These are phyloP conservation scores for Dalbergia cultrata DNA, from an alignment of 306 rosid species.

Conservation along the genomic window DNA sequence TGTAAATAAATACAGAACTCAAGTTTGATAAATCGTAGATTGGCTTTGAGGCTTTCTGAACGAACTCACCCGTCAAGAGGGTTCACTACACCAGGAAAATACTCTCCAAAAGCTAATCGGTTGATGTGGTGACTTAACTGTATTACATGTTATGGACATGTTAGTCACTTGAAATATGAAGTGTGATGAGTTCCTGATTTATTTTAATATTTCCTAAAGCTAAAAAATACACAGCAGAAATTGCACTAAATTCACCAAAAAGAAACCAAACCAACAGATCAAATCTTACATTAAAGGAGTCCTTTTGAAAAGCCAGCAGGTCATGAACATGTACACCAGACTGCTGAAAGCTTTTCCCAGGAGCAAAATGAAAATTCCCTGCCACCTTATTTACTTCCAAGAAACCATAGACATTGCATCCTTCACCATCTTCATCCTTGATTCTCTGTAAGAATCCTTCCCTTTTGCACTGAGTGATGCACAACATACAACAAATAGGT, in stretches of 20 bases:
- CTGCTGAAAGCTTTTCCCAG: constrained; percentile 99
- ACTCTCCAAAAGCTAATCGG: constrained; percentile 84
- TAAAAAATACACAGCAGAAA: constrained; percentile 15
- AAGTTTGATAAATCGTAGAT: constrained; percentile 30
- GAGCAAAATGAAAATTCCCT: constrained; percentile 98
- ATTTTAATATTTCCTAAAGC: constrained; percentile 2
- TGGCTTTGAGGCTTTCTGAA: constrained; percentile 39
- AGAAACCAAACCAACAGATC: constrained; percentile 38
- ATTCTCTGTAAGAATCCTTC: constrained; percentile 96
- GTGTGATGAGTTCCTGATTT: constrained; percentile 16
- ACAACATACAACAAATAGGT: constrained; percentile 35
- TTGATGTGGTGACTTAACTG: constrained; percentile 93
- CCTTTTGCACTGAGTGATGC: constrained; percentile 84
- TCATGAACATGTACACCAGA: constrained; percentile 93
- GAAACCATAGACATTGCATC: constrained; percentile 94
- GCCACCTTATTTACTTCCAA: constrained; percentile 98
- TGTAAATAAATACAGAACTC: constrained; percentile 31
- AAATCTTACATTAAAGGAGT: constrained; percentile 88
- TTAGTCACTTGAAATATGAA: constrained; percentile 40
- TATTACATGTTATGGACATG: constrained; percentile 27
- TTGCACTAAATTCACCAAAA: constrained; percentile 8
- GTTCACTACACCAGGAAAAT: constrained; percentile 93
- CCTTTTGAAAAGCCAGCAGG: constrained; percentile 91
- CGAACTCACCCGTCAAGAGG: constrained; percentile 85
- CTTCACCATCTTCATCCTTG: constrained; percentile 99